phyloP scores from a whole-genome alignment of 371 early-diverging fungal species.

The Syncephalastrum contaminatum region DNA sequence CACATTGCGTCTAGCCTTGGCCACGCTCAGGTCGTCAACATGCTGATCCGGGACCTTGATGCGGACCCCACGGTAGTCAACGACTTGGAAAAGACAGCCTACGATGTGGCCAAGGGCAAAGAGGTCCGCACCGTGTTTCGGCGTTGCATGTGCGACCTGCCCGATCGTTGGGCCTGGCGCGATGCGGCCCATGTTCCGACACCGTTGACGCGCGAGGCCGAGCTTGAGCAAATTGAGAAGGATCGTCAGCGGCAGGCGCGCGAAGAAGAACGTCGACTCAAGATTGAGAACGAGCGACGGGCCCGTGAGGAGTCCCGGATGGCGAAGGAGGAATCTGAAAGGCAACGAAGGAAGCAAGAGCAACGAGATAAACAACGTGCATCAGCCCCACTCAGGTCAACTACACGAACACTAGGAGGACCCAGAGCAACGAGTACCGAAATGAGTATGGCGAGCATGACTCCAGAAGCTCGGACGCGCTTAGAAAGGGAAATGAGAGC shows the following conservation, averaged over 20 bases:
- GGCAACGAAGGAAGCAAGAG: constrained; percentile 28
- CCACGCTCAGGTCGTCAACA: constrained; percentile 56
- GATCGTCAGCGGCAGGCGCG: constrained; percentile 64
- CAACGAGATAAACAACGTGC: constrained; percentile 16
- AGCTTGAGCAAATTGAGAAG: constrained; percentile 60
- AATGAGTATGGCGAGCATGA: constrained; percentile 52
- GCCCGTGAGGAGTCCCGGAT: constrained; percentile 20
- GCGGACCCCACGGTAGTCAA: constrained; percentile 79
- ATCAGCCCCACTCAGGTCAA: constrained; percentile 19
- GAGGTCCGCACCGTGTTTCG: constrained; percentile 79
- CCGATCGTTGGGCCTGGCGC: constrained; percentile 69
- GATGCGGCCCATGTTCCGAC: constrained; percentile 70
- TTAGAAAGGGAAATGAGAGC: constrained; percentile 84
- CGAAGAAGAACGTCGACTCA: constrained; percentile 47
- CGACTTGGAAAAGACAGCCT: constrained; percentile 68
- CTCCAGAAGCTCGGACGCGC: constrained; percentile 75
- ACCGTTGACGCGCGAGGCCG: constrained; percentile 75
- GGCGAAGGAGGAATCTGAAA: constrained; percentile 35
- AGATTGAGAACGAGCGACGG: constrained; percentile 26
- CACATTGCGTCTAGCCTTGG: constrained; percentile 66
- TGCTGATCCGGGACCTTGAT: constrained; percentile 63
- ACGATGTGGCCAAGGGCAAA: constrained; percentile 77
- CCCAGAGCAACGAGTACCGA: constrained; percentile 11
- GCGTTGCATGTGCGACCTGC: constrained; percentile 63
- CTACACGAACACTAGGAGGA: constrained; percentile 24